Conservation (phyloP, 2,329 filamentous ascomycete species). For the Diaporthe vexans region DNA sequence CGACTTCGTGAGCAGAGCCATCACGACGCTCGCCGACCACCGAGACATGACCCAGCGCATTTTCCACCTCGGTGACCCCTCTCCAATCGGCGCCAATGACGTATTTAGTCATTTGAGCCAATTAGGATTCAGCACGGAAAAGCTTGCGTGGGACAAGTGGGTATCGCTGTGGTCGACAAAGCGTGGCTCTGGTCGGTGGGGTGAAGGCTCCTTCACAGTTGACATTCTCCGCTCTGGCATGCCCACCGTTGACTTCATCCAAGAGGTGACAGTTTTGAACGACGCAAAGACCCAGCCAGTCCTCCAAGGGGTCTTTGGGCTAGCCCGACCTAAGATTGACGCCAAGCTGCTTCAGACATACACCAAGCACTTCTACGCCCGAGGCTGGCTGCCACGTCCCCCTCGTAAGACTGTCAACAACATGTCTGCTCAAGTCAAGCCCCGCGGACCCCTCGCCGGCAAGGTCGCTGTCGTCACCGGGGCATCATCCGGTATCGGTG, state of each 20-base stretch:
- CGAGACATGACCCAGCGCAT: constrained; percentile 72
- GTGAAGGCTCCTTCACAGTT: constrained; percentile 80
- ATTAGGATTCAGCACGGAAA: constrained; percentile 79
- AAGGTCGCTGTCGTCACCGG: constrained; percentile 83
- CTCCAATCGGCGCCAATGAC: constrained; percentile 74
- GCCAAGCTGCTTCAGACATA: constrained; percentile 81
- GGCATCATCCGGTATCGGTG: constrained; percentile 84
- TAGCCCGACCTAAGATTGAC: constrained; percentile 79
- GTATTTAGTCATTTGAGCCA: constrained; percentile 75
- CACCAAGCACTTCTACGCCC: constrained; percentile 82
- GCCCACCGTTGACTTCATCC: constrained; percentile 80
- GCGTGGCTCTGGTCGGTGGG: constrained; percentile 73
- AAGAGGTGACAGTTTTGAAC: constrained; percentile 80
- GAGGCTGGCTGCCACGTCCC: constrained; percentile 79
- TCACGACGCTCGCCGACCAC: constrained; percentile 78
- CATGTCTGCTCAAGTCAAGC: constrained; percentile 48
- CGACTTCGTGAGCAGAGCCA: constrained; percentile 83
- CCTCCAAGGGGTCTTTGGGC: constrained; percentile 59
- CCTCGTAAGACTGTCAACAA: constrained; percentile 62
- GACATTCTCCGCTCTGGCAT: constrained; percentile 86
- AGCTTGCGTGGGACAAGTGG: constrained; percentile 80
- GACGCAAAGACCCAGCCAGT: constrained; percentile 76
- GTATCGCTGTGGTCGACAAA: constrained; percentile 80
- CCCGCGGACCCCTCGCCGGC: constrained; percentile 73
- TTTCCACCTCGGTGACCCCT: constrained; percentile 82